Percentiles rank a stretch among this genome's conserved stretches.
phyloP scores from a whole-genome alignment of 768 basidiomycete genomes.

The Lentinula detonsa region DNA sequence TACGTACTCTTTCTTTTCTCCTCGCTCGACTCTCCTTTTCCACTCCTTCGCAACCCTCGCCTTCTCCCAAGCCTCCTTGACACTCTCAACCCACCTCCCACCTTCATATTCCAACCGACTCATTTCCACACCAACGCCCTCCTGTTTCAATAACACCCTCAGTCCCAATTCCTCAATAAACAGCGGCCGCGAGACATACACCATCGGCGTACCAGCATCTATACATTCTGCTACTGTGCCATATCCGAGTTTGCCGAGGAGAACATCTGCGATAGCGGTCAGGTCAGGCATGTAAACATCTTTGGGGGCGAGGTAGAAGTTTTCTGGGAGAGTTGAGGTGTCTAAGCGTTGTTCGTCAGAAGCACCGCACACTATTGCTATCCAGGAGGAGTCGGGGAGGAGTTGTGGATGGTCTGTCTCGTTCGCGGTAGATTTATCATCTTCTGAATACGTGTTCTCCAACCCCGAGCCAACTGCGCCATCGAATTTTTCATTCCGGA shows the following conservation, averaged over 20 bases:
- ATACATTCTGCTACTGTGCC: constrained; percentile 79
- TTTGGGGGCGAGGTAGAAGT: constrained; percentile 70
- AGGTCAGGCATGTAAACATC: constrained; percentile 83
- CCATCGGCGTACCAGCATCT: constrained; percentile 70
- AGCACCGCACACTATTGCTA: constrained; percentile 74
- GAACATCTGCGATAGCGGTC: constrained; percentile 65
- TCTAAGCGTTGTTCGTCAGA: constrained; percentile 49
- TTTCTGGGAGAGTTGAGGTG: constrained; percentile 45
- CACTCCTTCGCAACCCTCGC: constrained; percentile 41
- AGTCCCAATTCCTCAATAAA: constrained; percentile 82
- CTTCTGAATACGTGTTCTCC: not conserved
- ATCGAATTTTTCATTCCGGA: not conserved
- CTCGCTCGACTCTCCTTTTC: constrained; percentile 28
- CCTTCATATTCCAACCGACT: constrained; percentile 57
- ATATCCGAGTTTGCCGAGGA: constrained; percentile 79
- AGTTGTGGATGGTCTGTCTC: constrained; percentile 32
- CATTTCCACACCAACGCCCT: constrained; percentile 68
- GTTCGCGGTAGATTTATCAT: constrained; percentile 6
- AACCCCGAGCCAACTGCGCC: not conserved
- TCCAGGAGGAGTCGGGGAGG: constrained; percentile 67
- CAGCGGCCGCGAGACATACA: constrained; percentile 73
- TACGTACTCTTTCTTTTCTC: constrained; percentile 11
- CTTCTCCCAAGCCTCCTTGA: constrained; percentile 50
- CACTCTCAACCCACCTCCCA: constrained; percentile 64
- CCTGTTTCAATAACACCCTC: constrained; percentile 50